Evolutionary conservation across 2,329 filamentous ascomycete genomes (phyloP), one percentile per base, ranked within the genome.

Genomic region (Venturia nashicola): DNA sequence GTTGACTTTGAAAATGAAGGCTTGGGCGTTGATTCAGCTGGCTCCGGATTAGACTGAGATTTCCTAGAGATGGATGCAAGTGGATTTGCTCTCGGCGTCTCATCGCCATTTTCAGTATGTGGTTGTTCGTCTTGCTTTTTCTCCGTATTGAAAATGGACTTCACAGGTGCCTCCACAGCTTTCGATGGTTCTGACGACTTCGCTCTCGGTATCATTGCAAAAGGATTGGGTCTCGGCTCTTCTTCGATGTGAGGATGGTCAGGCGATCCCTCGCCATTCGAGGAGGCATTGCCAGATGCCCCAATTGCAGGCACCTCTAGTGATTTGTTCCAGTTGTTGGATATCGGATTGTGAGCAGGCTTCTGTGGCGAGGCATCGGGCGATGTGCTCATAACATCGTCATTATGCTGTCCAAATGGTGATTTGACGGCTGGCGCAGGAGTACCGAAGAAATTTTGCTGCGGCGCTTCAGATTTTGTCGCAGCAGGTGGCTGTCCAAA

Each of bases 321-420:
- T 36, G 51, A 36, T 36, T 48, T 62, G 43, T 48, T 48, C 43
- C 32, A 39, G n/a, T 62, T n/a, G 5, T 42, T 39, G 23, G 43
- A 8, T n/a, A 23, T 39, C 18, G 32, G 20, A 18, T 63, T 63
- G 20, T 20, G 9, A n/a, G 42, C 42, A 44, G 11, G 48, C 40
- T 61, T 61, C 9, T 61, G 54, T 44, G 62, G 62, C 11, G 62
- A 64, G 20, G 23, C 32, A 54, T 64, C 62, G 14, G 62, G 62
- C 36, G 62, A 57, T 20, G 36, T 64, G 34, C 39, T 59, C 62
- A 61, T 61, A 2, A 27, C 46, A 57, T 64, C 62, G 36, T 57
- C 62, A 27, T 59, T 44, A 14, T 46, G 23, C 61, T 63, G 61
- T 27, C 39, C 51, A 44, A 63, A 63, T 23, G 51, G 18, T n/a